Evolutionary conservation across 2,329 filamentous ascomycete genomes (phyloP), one percentile per base, ranked within the genome.

Genomic region (Claviceps monticola): DNA sequence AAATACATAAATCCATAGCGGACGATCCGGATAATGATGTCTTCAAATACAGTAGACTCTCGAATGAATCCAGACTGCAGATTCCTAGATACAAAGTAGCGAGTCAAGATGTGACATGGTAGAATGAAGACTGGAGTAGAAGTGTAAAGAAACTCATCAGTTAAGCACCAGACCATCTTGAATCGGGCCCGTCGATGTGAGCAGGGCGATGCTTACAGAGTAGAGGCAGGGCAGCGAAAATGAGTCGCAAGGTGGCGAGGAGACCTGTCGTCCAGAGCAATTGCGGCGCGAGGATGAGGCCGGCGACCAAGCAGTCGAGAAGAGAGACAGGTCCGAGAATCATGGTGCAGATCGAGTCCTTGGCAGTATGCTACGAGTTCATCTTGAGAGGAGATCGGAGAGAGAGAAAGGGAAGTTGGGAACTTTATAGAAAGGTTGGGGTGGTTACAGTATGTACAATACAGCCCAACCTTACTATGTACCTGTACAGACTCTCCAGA

Each of bases 1-100:
- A 91, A 79, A 55, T 79, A 76, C 26, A 81, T 78, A 62, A 91
- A 91, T 14, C 84, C 84, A 72, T 86, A 89, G 50, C 85, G 77
- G 38, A 93, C 84, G 61, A 83, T 88, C 54, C 85, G 77, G 53
- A 91, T 76, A 48, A 89, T 84, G 44, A 88, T 65, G 61, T 90
- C 85, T 64, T 91, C 86, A 61, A 90, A 91, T 1, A 79, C 68
- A 3, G 82, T 81, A n/a, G 85, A 80, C 51, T 75, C 74, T 57
- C 76, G 80, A n/a, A 83, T 77, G 58, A 89, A 89, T 1, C 78
- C 75, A 5, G 79, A 71, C 55, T 73, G 59, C 23, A 53, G 53
- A 48, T 48, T 55, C 36, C 55, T 54, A n/a, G 58, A 54, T 44
- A 59, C 61, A 19, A 45, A 23, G 14, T 48, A 48, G 39, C 53